Evolutionary conservation across 768 basidiomycete species (phyloP).

Genomic region (Ephemerocybe angulata): DNA sequence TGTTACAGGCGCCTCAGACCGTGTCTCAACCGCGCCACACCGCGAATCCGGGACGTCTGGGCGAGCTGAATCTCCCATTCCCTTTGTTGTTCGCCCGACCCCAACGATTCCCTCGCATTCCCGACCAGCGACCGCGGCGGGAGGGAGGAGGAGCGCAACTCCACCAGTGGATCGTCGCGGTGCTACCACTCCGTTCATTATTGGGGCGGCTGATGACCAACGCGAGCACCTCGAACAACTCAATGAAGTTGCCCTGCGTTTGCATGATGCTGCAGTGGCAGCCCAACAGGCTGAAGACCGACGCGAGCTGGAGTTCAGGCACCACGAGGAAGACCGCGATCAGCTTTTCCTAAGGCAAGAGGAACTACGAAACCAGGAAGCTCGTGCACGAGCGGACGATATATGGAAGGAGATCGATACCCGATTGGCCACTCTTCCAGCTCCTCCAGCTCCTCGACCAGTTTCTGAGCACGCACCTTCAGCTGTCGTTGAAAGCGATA

Average conservation of each 20-base stretch:
- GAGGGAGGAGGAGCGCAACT: background rate
- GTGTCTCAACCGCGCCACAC: background rate
- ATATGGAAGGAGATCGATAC: slow-evolving; percentile 39
- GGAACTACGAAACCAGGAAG: slow-evolving; percentile 53
- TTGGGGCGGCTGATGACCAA: slow-evolving; percentile 41
- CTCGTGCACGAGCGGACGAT: slow-evolving; percentile 46
- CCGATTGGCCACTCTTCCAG: slow-evolving; percentile 35
- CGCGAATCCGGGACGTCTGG: too few relatives aligned
- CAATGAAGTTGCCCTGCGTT: slow-evolving; percentile 48
- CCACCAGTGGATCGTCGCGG: slow-evolving; percentile 24
- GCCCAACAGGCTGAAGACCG: slow-evolving; percentile 59
- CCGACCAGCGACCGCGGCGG: background rate
- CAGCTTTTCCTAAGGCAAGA: slow-evolving; percentile 59
- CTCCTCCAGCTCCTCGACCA: slow-evolving; percentile 18
- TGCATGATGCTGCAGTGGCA: slow-evolving; percentile 45
- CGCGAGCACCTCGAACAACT: slow-evolving; percentile 55
- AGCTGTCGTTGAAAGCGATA: background rate
- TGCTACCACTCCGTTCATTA: slow-evolving; percentile 37
- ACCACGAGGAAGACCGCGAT: slow-evolving; percentile 62
- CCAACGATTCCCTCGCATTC: background rate
- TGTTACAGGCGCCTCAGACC: background rate
- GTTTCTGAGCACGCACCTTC: background rate
- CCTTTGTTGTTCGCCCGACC: background rate
- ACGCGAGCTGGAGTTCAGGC: slow-evolving; percentile 62
- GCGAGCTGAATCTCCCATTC: too few relatives aligned